Evolutionary conservation across 169 alveolate species (phyloP).

Genomic region (Plasmodium vivax): DNA sequence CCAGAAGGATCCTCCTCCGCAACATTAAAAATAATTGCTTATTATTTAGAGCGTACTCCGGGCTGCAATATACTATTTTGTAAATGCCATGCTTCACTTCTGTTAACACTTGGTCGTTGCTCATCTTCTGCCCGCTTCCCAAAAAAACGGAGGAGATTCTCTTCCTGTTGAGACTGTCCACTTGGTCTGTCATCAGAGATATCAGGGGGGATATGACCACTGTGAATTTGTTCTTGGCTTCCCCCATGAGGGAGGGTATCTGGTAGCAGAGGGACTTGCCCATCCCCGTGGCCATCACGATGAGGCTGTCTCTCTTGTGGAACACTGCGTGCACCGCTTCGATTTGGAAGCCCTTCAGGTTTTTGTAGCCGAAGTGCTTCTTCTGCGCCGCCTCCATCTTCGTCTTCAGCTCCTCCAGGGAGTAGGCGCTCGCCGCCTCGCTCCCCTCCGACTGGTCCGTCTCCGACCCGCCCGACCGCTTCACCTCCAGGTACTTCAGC

Average conservation of each 20-base stretch:
- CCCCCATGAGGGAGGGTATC: constrained; percentile 91
- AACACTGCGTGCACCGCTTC: constrained; percentile 95
- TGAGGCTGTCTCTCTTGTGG: constrained; percentile 92
- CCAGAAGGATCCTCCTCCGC: constrained; percentile 88
- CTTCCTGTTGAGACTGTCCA: constrained; percentile 85
- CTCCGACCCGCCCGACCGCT: constrained; percentile 7
- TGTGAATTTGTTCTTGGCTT: constrained; percentile 87
- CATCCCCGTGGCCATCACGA: constrained; percentile 99
- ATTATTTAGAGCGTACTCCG: constrained; percentile 68
- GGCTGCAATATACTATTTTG: constrained; percentile 54
- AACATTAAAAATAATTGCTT: constrained; percentile 6
- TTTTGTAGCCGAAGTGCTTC: constrained; percentile 59
- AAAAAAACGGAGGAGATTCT: constrained; percentile 79
- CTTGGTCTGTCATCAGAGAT: constrained; percentile 94
- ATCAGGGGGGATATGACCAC: constrained; percentile 94
- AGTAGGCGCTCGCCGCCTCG: background rate
- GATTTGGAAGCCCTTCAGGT: constrained; percentile 83
- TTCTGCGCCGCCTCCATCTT: constrained; percentile 68
- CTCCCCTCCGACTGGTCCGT: constrained; percentile 7
- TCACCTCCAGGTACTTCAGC: constrained; percentile 15
- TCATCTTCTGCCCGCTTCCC: constrained; percentile 76
- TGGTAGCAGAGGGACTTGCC: constrained; percentile 96
- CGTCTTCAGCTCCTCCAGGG: constrained; percentile 38
- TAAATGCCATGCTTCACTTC: constrained; percentile 41
- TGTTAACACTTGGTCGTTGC: constrained; percentile 16